Evolutionary conservation across 495 filamentous ascomycete genomes (phyloP), one percentile per base, ranked within the genome.

Genomic region (Penicillium macrosclerotiorum): DNA sequence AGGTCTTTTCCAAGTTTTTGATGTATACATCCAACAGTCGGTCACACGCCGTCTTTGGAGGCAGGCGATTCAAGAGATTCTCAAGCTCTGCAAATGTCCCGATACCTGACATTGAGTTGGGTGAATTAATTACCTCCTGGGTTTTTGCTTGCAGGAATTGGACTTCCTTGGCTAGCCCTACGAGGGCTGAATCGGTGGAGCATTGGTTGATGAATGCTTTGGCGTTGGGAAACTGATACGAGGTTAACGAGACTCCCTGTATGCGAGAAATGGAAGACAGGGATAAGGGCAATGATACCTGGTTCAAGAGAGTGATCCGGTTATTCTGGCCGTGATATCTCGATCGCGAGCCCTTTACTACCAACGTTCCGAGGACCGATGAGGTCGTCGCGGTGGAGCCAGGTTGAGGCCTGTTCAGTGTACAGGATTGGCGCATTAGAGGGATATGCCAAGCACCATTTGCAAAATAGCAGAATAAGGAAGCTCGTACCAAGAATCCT

Each of bases 131-230:
- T 13, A 42, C 9, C 1, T 13, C 8, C 26, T 53, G 40, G 1
- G 48, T 49, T 33, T 55, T 64, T 41, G 36, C 45, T 22, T 64
- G 55, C 8, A 64, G 55, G 27, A 59, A 64, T 16, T 62, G 62
- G 12, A 64, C 55, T 27, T 62, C 62, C 40, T 52, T 57, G 36
- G 58, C 58, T 11, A 64, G 34, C 8, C 46, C 46, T 2, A 57
- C 40, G 11, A 64, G 34, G 13, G 36, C 17, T 0, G 58, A 37
- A 19, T 59, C 48, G 9, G 37, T 44, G 18, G 45, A 40, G 19
- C 50, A 64, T 17, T 53, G 48, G 12, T 49, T 51, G 25, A 64
- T 55, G 29, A 62, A 62, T 6, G 8, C 30, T 35, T 57, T 59
- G 13, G 61, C 61, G 13, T 62, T 55, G 2, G 48, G 19, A 16